These are phyloP conservation scores for Boletus coccyginus DNA, from an alignment of 768 basidiomycete species.

Conservation along the genomic window DNA sequence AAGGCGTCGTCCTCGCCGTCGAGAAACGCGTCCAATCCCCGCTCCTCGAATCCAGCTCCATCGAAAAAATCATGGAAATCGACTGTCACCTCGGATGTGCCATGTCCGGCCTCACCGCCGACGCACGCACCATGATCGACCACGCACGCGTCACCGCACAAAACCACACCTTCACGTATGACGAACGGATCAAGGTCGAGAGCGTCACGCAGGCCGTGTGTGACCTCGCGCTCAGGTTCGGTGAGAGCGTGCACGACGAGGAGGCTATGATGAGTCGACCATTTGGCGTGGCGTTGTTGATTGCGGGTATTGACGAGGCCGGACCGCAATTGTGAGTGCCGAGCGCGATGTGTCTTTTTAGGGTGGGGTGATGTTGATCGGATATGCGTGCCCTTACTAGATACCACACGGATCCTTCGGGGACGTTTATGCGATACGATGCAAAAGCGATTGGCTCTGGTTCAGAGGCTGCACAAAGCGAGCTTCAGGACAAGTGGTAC, in stretches of 20 bases:
- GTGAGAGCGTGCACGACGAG: slow-evolving; percentile 98
- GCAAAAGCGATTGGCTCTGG: slow-evolving; percentile 99
- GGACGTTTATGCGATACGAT: slow-evolving; percentile 94
- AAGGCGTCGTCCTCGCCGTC: slow-evolving; percentile 91
- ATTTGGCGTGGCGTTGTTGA: slow-evolving; percentile 95
- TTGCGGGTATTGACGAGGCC: slow-evolving; percentile 95
- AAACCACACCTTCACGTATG: slow-evolving; percentile 95
- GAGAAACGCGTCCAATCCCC: slow-evolving; percentile 99
- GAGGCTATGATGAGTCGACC: slow-evolving; percentile 99
- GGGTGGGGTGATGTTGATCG: slow-evolving; percentile 1
- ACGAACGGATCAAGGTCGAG: slow-evolving; percentile 96
- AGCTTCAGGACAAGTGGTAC: slow-evolving; percentile 96
- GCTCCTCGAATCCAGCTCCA: slow-evolving; percentile 89
- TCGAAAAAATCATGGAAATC: slow-evolving; percentile 99
- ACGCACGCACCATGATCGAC: slow-evolving; percentile 99
- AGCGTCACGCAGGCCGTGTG: slow-evolving; percentile 98
- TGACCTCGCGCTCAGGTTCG: slow-evolving; percentile 94
- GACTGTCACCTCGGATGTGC: slow-evolving; percentile 95
- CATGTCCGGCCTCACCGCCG: slow-evolving; percentile 96
- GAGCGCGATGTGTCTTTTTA: neutral
- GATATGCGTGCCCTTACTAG: slow-evolving; percentile 39
- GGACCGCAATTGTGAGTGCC: slow-evolving; percentile 90
- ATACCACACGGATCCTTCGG: slow-evolving; percentile 97
- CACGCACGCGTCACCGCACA: slow-evolving; percentile 96
- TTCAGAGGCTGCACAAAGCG: slow-evolving; percentile 95